Evolutionary conservation across 495 filamentous ascomycete species (phyloP), one percentile per base, ranked within the genome.

Genomic region (Penicillium silybi): DNA sequence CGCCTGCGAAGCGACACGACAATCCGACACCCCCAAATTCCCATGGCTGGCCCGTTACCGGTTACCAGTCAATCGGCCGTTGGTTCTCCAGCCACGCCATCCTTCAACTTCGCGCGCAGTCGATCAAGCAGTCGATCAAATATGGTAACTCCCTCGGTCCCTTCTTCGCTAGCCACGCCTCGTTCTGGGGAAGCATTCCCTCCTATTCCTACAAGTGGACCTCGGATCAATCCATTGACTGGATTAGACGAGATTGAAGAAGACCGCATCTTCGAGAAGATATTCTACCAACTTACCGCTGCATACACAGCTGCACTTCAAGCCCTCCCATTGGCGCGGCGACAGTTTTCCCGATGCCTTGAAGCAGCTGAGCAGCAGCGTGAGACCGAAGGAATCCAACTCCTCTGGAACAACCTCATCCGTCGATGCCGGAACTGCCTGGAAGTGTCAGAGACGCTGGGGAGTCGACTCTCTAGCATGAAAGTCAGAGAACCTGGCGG

Each of bases 141-240:
- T 56, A 54, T 76, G 57, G 68, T 76, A 19, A 79, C 74, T 41
- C 66, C 74, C 13, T 73, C 77, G 5, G 57, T 72, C 23, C 74
- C 72, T 5, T 69, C 71, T 11, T 76, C 78, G 6, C 65, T 78
- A 22, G 81, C 85, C 72, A 85, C 47, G 80, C 89, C 89, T 44
- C 80, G 87, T 16, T 93, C 89, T 10, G 87, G 84, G 7, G 89
- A 92, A 58, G 85, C 87, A 0, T 95, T 92, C 61, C 74, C 78
- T 32, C 79, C 82, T 0, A 77, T 83, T 22, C 80, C 76, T 44
- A 49, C 64, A 6, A 54, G 57, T 23, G 50, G 59, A 15, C 66
- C 72, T 39, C 70, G 78, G 42, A 71, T 73, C 42, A 81, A 80
- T 49, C 77, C 79, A 2, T 62, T 80, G 53, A 80, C 77, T 18